A percentile compares a stretch with the other conserved stretches of the same genome.
Evolutionary conservation across 805 yeast species (phyloP).

Genomic region (Metschnikowia hibisci): DNA sequence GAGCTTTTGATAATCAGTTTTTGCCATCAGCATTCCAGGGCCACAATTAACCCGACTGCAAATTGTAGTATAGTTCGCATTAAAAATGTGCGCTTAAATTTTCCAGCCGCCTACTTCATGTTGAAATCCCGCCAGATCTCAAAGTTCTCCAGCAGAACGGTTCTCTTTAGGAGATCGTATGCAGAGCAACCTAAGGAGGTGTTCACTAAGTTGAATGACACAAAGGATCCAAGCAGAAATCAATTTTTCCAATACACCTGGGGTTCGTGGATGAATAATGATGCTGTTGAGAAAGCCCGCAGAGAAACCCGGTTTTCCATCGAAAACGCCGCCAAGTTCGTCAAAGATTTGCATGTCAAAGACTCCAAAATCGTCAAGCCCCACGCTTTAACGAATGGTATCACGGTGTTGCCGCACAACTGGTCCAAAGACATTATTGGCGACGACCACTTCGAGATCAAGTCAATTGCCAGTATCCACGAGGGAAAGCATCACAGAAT

Average conservation of each 20-base stretch:
- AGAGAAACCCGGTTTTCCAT: slow-evolving; percentile 81
- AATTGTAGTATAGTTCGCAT: background rate
- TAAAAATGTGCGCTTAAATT: background rate
- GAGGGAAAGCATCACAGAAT: slow-evolving; percentile 94
- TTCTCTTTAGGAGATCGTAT: background rate
- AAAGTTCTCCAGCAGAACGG: background rate
- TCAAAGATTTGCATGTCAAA: slow-evolving; percentile 41
- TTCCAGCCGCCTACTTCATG: background rate
- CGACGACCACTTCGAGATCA: slow-evolving; percentile 41
- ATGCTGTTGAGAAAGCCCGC: slow-evolving; percentile 64
- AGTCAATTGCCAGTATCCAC: slow-evolving; percentile 76
- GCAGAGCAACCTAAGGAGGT: slow-evolving; percentile 32
- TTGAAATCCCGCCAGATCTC: slow-evolving; percentile 2
- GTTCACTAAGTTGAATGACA: slow-evolving; percentile 56
- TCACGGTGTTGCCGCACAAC: slow-evolving; percentile 49
- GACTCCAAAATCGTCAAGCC: slow-evolving; percentile 28
- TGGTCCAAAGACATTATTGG: slow-evolving; percentile 42
- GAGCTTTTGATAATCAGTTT: no score
- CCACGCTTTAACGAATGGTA: slow-evolving; percentile 39
- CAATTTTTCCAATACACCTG: slow-evolving; percentile 84
- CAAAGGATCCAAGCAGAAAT: slow-evolving; percentile 62
- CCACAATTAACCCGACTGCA: background rate
- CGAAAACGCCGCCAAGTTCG: slow-evolving; percentile 62
- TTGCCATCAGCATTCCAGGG: no score
- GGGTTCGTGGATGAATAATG: slow-evolving; percentile 93